Conservation (phyloP, 2,329 filamentous ascomycete genomes). For the Tolypocladium endophyticum region DNA sequence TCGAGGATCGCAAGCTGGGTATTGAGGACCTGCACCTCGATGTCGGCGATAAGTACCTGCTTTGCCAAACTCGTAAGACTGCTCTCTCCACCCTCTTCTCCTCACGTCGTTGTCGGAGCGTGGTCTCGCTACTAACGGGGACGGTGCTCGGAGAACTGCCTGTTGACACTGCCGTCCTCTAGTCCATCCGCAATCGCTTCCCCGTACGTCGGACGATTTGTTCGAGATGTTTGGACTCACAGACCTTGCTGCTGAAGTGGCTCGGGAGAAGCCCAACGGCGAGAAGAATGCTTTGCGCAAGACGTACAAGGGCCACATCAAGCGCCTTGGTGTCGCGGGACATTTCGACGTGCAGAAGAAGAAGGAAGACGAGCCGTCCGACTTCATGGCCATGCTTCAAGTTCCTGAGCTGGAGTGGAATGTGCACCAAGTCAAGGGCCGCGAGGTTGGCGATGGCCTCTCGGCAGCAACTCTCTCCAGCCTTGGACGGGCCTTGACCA, state of each 20-base stretch:
- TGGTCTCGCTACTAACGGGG: not conserved
- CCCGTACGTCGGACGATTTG: conserved; percentile 43
- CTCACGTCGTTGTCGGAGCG: conserved; percentile 3
- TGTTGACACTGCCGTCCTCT: conserved; percentile 34
- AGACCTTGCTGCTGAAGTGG: conserved; percentile 48
- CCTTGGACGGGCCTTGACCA: conserved; percentile 41
- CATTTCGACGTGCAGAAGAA: conserved; percentile 50
- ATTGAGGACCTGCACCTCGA: conserved; percentile 56
- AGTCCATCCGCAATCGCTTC: conserved; percentile 38
- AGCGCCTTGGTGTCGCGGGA: conserved; percentile 49
- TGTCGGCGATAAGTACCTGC: conserved; percentile 56
- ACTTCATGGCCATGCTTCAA: conserved; percentile 41
- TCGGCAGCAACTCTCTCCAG: conserved; percentile 29
- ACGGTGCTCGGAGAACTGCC: conserved; percentile 16
- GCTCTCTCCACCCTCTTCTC: conserved; percentile 30
- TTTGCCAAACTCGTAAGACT: conserved; percentile 58
- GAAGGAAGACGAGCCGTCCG: conserved; percentile 37
- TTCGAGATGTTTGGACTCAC: conserved; percentile 48
- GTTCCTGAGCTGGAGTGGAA: conserved; percentile 48
- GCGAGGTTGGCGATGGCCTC: conserved; percentile 44
- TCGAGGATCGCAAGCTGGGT: conserved; percentile 49
- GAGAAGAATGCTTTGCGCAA: conserved; percentile 58
- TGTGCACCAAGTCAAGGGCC: conserved; percentile 40
- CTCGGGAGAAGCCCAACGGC: conserved; percentile 52
- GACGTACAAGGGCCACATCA: conserved; percentile 60